phyloP scores from a whole-genome alignment of 306 rosid genomes.

The Cicer arietinum region DNA sequence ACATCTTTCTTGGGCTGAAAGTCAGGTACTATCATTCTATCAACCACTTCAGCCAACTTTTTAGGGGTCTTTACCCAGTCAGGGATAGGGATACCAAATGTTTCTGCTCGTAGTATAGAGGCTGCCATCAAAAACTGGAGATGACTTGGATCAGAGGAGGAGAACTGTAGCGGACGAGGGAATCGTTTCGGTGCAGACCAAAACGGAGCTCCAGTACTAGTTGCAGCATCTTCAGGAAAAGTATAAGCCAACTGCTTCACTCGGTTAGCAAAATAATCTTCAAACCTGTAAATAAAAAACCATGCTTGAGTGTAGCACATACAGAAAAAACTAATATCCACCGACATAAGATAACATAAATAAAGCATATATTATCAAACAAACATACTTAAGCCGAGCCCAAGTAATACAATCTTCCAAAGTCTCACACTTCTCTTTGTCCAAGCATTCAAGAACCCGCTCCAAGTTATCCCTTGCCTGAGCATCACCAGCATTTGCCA shows the following conservation, averaged over 20 bases:
- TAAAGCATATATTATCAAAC: neutral
- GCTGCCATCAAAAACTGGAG: constrained; percentile 83
- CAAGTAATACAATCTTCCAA: constrained; percentile 88
- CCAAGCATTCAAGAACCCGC: constrained; percentile 90
- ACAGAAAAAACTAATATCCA: constrained; percentile 20
- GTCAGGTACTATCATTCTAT: constrained; percentile 76
- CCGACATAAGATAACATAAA: neutral
- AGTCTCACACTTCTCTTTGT: constrained; percentile 77
- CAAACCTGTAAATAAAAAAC: constrained; percentile 67
- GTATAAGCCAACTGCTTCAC: constrained; percentile 91
- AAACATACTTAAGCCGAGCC: constrained; percentile 86
- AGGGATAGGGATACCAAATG: constrained; percentile 88
- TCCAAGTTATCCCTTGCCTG: constrained; percentile 97
- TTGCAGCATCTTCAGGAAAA: constrained; percentile 94
- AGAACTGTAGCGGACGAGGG: constrained; percentile 86
- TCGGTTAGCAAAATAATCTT: constrained; percentile 86
- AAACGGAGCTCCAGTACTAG: constrained; percentile 93
- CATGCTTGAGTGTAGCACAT: neutral
- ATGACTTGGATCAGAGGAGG: constrained; percentile 72
- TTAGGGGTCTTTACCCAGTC: constrained; percentile 78
- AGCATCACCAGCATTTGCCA: constrained; percentile 94
- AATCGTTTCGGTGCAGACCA: constrained; percentile 99
- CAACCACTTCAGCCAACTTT: constrained; percentile 79
- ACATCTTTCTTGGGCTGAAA: constrained; percentile 85
- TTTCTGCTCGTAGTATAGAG: constrained; percentile 82